Evolutionary conservation across 1,139 yeast genomes (phyloP).

Genomic region (Protomyces lactucae-debilis): DNA sequence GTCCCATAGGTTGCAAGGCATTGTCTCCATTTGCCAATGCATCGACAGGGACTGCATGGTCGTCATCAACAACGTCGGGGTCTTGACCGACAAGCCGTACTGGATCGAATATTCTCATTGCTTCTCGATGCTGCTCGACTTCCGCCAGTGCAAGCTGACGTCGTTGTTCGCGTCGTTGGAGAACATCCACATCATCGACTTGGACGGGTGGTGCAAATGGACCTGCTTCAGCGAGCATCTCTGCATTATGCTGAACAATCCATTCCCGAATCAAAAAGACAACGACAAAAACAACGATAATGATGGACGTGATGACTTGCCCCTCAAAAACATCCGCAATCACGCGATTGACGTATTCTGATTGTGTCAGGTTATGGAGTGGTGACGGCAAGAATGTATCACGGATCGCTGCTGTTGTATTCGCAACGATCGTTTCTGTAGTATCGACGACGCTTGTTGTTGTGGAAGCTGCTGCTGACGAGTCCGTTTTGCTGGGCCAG

Average conservation of each 20-base stretch:
- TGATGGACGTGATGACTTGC: slow-evolving; percentile 35
- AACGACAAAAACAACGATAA: slow-evolving; percentile 36
- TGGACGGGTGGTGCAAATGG: background rate
- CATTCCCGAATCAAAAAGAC: slow-evolving; percentile 41
- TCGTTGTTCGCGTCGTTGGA: too few relatives aligned
- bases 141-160: too few relatives aligned
- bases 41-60: too few relatives aligned
- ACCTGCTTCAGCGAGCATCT: slow-evolving; percentile 26
- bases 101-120: too few relatives aligned
- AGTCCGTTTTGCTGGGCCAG: slow-evolving; percentile 2
- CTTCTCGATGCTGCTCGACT: too few relatives aligned
- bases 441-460: background rate
- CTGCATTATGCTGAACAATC: slow-evolving; percentile 36
- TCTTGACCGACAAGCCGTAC: too few relatives aligned
- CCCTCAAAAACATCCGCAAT: slow-evolving; percentile 38
- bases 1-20: too few relatives aligned
- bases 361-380: slow-evolving; percentile 6
- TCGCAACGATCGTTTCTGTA: background rate
- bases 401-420: background rate
- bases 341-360: slow-evolving; percentile 20
- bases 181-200: background rate
- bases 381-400: slow-evolving; percentile 2
- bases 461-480: background rate
- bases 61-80: too few relatives aligned
- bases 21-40: too few relatives aligned